These are phyloP conservation scores for Afroboletus lepidellus DNA, from an alignment of 1,284 basidiomycete species.

Conservation along the genomic window DNA sequence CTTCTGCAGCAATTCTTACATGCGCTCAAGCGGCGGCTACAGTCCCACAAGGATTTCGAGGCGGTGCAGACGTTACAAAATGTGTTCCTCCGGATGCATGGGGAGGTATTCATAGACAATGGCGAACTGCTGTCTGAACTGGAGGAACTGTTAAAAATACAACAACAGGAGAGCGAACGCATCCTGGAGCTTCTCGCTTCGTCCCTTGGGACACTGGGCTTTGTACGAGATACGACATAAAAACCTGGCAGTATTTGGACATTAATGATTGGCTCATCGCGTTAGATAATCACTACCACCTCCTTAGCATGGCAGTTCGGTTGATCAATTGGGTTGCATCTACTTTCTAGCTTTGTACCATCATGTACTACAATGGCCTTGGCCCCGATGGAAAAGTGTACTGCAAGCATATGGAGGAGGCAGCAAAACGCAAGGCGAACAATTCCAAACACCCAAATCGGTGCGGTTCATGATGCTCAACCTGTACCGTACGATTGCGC, in stretches of 20 bases:
- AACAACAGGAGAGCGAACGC: constrained; percentile 70
- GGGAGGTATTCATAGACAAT: constrained; percentile 75
- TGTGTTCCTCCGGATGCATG: constrained; percentile 84
- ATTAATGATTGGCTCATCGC: background rate
- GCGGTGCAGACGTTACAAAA: constrained; percentile 89
- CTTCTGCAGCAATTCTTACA: constrained; percentile 70
- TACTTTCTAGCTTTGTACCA: background rate
- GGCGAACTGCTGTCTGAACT: constrained; percentile 59
- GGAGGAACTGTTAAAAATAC: constrained; percentile 57
- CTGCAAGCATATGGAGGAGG: constrained; percentile 30
- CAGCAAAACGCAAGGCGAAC: constrained; percentile 21
- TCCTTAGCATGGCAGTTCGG: background rate
- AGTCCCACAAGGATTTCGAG: constrained; percentile 88
- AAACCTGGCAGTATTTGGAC: background rate
- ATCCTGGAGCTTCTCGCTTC: constrained; percentile 70
- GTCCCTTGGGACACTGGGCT: constrained; percentile 69
- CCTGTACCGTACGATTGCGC: background rate
- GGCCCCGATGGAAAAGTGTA: constrained; percentile 20
- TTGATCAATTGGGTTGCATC: background rate
- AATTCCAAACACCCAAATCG: constrained; percentile 22
- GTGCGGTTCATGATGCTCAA: constrained; percentile 15
- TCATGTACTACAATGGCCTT: constrained; percentile 19
- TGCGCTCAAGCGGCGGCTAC: constrained; percentile 73
- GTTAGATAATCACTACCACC: constrained; percentile 27
- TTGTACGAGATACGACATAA: constrained; percentile 54